Base-by-base conservation (phyloP, 2,329 filamentous ascomycete genomes). In the Colletotrichum lindemuthianum region DNA sequence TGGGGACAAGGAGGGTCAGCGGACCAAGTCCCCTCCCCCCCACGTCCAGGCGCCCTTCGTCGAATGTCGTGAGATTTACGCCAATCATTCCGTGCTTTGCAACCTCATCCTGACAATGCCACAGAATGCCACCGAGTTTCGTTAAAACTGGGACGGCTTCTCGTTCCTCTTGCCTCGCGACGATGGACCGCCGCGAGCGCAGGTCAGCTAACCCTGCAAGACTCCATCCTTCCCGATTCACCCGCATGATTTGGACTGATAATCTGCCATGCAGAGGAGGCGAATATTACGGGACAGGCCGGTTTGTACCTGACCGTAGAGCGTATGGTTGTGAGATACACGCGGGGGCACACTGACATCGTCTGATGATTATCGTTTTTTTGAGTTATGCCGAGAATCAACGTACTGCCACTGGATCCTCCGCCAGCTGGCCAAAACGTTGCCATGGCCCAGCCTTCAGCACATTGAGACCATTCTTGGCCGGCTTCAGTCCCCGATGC, bases 1-100 rank as follows among this genome's bases (percentile, higher is more conserved):
- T 24, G 24, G 4, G 24, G 24, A 24, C 24, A 24, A 36, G 40
- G 44, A 48, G 34, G 44, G 57, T 56, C 45, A 60, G 57, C 60
- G 52, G 58, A 50, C 50, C 16, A 40, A 13, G n/a, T n/a, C n/a
- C 34, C n/a, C n/a, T 36, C 7, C 15, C 16, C 16, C 32, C 33
- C 24, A 15, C 8, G n/a, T 16, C 15, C 43, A 32, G 43, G 24
- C 34, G 45, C 24, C 39, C 33, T 45, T 47, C 51, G 61, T 60
- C 58, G 61, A 56, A 64, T 50, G 55, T 61, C 58, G 36, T 60
- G 57, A 41, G 52, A n/a, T 16, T 60, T 50, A 51, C 34, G 51
- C 36, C 51, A 45, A 56, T 56, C 51, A 43, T 43, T 34, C 33
- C n/a, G 41, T 15, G 15, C 40, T 34, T 41, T 16, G 45, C 45